Conservation (phyloP, 345 rosid genomes). For the Bruguiera parviflora region DNA sequence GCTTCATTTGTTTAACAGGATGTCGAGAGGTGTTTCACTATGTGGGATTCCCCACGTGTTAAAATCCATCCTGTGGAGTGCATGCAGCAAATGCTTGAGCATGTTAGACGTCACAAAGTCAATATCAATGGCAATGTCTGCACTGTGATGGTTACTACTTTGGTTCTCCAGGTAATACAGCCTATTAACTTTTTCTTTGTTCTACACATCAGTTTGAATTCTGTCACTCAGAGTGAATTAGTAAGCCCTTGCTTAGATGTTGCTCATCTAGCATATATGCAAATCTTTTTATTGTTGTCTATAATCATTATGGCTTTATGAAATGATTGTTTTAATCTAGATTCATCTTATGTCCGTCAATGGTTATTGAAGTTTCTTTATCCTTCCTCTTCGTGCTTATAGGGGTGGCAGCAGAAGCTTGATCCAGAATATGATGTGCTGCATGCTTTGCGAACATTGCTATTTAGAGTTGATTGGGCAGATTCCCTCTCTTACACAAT, state of each 20-base stretch:
- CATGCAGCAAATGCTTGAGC: slow-evolving; percentile 33
- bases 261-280: no score
- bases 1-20: background rate
- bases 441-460: slow-evolving; percentile 26
- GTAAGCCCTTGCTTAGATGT: no score
- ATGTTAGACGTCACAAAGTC: slow-evolving; percentile 32
- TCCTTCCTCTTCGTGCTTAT: background rate
- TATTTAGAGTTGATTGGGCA: slow-evolving; percentile 27
- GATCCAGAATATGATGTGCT: slow-evolving; percentile 33
- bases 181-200: no score
- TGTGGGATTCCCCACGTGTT: slow-evolving; percentile 23
- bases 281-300: no score
- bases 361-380: background rate
- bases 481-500: slow-evolving; percentile 34
- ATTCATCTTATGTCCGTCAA: no score
- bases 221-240: no score
- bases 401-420: slow-evolving; percentile 37
- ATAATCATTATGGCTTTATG: background rate
- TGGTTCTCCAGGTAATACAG: slow-evolving; percentile 31
- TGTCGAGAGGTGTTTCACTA: slow-evolving; percentile 23
- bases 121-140: slow-evolving; percentile 35
- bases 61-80: slow-evolving; percentile 30
- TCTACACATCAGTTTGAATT: background rate
- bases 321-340: background rate
- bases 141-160: slow-evolving; percentile 34